Evolutionary conservation across 2,329 filamentous ascomycete species (phyloP), one percentile per base, ranked within the genome.

Genomic region (Aspergillus ochraceus): DNA sequence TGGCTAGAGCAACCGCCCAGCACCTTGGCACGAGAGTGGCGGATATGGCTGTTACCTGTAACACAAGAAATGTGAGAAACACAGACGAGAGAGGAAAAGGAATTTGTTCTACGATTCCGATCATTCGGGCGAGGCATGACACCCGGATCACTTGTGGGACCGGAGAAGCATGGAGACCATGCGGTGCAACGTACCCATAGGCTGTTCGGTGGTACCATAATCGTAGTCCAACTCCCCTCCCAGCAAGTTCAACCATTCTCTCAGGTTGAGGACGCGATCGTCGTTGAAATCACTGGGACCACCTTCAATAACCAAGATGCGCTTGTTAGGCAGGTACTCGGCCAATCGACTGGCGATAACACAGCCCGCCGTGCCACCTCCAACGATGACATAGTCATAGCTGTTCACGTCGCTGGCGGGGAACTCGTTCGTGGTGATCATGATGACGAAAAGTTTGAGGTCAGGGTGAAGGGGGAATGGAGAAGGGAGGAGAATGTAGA

Each of bases 201-300:
- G 92, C 81, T 97, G 92, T 79, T 96, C 91, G 52, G 88, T 91
- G 36, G 92, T 96, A 70, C 86, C 86, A 78, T 96, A 96, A 78
- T 96, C 92, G 77, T 94, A 96, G 79, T 97, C 92, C 62, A 96
- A 85, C 72, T 96, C 88, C 71, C 91, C 91, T 64, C 92, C 92
- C 29, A 97, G 86, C 54, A 97, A 82, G 65, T 84, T 87, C 64
- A 96, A 82, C 92, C 92, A 96, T 77, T 96, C 88, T 72, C 92
- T 92, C 67, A 96, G 84, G 69, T 94, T 88, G 54, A 96, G 84
- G 50, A 96, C 92, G 58, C 91, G 87, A 76, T 95, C 89, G 76
- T 96, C 90, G 81, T 90, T 90, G 78, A 88, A 95, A 77, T 96
- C 92, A 74, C 90, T 94, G 57, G 92, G 92, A 50, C 92, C 92